These are phyloP conservation scores for Ceratobasidium sp. DNA, from an alignment of 1,284 basidiomycete genomes.

Conservation along the genomic window DNA sequence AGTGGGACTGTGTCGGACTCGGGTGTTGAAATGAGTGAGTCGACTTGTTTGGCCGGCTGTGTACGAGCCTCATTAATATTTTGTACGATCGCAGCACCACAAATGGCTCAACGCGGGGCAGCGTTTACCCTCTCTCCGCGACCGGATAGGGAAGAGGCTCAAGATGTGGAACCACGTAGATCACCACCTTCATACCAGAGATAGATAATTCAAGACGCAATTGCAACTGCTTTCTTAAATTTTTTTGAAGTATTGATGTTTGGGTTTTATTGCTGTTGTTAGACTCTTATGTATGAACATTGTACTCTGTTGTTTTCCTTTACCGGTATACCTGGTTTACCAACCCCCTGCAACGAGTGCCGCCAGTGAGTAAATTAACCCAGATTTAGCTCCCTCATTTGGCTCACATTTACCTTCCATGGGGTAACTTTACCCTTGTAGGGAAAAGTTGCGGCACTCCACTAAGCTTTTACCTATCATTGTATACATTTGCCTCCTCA, in stretches of 20 bases:
- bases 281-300: no score
- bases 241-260: background rate
- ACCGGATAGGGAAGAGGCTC: background rate
- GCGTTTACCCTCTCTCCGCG: background rate
- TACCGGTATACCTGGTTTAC: no score
- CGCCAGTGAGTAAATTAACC: no score
- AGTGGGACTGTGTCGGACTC: conserved; percentile 12
- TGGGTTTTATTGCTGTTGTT: no score
- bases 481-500: no score
- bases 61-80: background rate
- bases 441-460: no score
- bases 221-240: background rate
- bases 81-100: background rate
- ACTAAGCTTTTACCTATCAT: no score
- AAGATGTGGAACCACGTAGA: background rate
- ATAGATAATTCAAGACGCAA: background rate
- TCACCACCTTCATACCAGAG: background rate
- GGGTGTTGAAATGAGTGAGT: conserved; percentile 19
- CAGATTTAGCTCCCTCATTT: no score
- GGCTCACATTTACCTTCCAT: no score
- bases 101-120: background rate
- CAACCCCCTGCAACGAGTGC: no score
- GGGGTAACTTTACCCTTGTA: no score
- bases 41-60: background rate
- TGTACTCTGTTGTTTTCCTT: no score